Evolutionary conservation across 495 filamentous ascomycete genomes (phyloP), one percentile per base, ranked within the genome.

Genomic region (Daldinia decipiens): DNA sequence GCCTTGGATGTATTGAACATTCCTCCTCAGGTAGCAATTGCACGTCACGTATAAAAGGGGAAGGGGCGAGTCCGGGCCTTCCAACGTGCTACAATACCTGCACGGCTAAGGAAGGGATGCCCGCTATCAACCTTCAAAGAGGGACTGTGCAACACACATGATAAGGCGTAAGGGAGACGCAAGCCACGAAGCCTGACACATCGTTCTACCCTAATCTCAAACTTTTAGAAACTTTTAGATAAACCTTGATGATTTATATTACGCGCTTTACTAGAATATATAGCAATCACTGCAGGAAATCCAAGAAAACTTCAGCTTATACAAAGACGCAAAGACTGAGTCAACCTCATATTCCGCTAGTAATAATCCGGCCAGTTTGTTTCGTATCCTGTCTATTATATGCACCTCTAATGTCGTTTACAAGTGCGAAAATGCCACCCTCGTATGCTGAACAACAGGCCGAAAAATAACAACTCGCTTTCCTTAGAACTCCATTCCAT

Each of bases 331-430:
- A 21, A 52, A 53, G 59, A 24, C n/a, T n/a, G n/a, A n/a, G n/a
- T 13, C 59, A 26, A 62, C 59, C 27, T 63, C 19, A 52, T 52
- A n/a, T 40, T 13, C 26, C 29, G 53, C 53, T 24, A 9, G 53
- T 26, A 31, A 29, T 36, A 58, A 21, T n/a, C 36, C 3, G 45
- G n/a, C 17, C 24, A 63, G 27, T 6, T 54, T 52, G 32, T n/a
- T 24, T 24, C 34, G 27, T 59, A 54, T 63, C 53, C 59, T 57
- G 32, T 68, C 53, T 63, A 69, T 54, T 63, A 69, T 54, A 63
- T 53, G 59, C 38, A 47, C 53, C 32, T 36, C 26, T 63, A 34
- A 17, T 57, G 45, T 63, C 40, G 55, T 59, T 24, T 55, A 56
- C 56, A 52, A 11, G 57, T 61, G 56, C 59, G n/a, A 65, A 59